Evolutionary conservation across 257 asterid species (phyloP).

Genomic region (Solanum lycopersicoides): DNA sequence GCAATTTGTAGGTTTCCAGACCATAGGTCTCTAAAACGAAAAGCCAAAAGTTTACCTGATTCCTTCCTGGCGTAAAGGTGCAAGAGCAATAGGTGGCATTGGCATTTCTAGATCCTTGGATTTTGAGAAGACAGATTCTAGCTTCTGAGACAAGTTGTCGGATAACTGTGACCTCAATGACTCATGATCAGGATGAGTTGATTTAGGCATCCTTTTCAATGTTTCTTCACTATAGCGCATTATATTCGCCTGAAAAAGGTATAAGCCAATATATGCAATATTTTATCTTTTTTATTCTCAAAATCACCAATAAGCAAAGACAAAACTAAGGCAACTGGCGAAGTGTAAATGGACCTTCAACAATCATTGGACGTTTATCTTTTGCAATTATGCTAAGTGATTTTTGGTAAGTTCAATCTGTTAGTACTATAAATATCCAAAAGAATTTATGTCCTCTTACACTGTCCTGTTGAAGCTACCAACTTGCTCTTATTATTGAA

Average conservation of each 20-base stretch:
- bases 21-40: background rate
- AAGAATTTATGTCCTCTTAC: background rate
- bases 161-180: constrained; percentile 25
- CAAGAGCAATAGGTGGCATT: constrained; percentile 90
- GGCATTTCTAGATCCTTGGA: constrained; percentile 71
- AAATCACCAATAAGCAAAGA: background rate
- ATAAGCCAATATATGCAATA: background rate
- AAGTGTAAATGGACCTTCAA: background rate
- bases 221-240: constrained; percentile 55
- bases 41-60: constrained; percentile 45
- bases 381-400: background rate
- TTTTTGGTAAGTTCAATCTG: background rate
- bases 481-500: background rate
- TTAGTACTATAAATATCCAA: background rate
- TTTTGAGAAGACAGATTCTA: constrained; percentile 39
- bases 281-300: background rate
- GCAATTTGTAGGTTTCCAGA: background rate
- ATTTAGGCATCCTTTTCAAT: constrained; percentile 44
- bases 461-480: background rate
- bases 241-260: constrained; percentile 57
- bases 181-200: constrained; percentile 23
- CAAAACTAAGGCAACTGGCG: background rate
- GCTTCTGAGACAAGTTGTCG: constrained; percentile 17
- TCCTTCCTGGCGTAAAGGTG: constrained; percentile 53
- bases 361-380: background rate